A percentile compares a stretch with the other conserved stretches of the same genome.
Conservation (phyloP, 2,329 filamentous ascomycete genomes). For the Aspergillus viridinutans region DNA sequence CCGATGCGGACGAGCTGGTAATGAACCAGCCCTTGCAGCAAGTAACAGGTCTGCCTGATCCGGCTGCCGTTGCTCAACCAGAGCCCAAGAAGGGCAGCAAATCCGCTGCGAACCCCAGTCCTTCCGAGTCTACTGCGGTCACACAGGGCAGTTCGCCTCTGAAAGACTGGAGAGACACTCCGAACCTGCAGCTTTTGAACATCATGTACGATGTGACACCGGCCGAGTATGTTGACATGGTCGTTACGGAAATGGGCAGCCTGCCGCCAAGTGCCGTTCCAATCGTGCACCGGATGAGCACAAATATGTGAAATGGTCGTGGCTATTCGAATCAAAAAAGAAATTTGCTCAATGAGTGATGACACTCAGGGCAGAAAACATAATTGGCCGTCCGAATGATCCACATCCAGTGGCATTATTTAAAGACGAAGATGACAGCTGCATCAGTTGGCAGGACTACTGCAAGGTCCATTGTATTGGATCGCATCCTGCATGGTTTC, state of each 20-base stretch:
- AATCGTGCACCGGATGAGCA: conserved; percentile 61
- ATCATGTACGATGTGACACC: conserved; percentile 91
- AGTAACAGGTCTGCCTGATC: conserved; percentile 29
- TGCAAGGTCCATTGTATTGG: not conserved
- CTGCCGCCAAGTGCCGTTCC: conserved; percentile 83
- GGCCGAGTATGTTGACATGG: conserved; percentile 77
- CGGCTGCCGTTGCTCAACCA: conserved; percentile 17
- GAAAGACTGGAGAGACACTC: conserved; percentile 54
- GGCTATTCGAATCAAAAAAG: not conserved
- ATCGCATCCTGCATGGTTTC: not conserved
- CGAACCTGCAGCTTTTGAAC: conserved; percentile 61
- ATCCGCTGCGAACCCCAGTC: conserved; percentile 17
- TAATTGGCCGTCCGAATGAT: not conserved
- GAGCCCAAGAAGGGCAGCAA: conserved; percentile 32
- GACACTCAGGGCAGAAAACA: not conserved
- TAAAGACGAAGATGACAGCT: not conserved
- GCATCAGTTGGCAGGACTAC: no score
- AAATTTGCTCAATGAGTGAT: not conserved
- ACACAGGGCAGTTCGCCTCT: conserved; percentile 36
- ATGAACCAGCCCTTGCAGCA: conserved; percentile 25
- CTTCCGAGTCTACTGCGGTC: conserved; percentile 20
- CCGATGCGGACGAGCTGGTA: conserved; percentile 65
- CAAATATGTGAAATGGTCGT: conserved; percentile 26
- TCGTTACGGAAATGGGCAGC: conserved; percentile 87
- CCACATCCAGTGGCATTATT: not conserved